Evolutionary conservation across 352 stramenopile species (phyloP).

Genomic region (Phytophthora ohioensis): DNA sequence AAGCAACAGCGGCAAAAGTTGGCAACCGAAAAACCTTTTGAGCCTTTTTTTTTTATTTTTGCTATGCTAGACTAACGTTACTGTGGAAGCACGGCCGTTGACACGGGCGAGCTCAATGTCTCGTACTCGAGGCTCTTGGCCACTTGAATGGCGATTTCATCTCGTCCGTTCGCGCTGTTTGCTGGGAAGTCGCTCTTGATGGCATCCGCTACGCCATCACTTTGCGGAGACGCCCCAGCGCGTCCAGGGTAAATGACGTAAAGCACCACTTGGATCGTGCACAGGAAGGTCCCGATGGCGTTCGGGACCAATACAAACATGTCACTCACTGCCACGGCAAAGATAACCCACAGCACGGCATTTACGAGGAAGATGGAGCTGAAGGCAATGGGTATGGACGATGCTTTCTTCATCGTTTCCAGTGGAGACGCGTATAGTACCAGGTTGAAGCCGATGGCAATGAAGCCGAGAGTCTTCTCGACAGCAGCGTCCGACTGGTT

Average conservation of each 20-base stretch:
- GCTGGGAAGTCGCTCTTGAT: conserved; percentile 1
- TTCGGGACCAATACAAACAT: conserved; percentile 52
- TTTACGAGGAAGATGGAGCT: conserved; percentile 47
- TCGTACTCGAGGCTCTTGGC: conserved; percentile 25
- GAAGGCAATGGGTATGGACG: conserved; percentile 57
- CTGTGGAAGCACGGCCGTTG: background rate
- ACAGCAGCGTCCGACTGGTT: conserved; percentile 38
- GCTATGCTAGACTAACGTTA: background rate
- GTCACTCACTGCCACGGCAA: conserved; percentile 45
- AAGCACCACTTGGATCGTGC: conserved; percentile 49
- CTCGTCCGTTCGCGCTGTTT: background rate
- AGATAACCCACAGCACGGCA: conserved; percentile 58
- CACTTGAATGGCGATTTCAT: conserved; percentile 4
- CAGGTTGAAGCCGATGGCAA: conserved; percentile 52
- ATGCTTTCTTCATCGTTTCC: conserved; percentile 49
- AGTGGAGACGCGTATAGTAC: conserved; percentile 58
- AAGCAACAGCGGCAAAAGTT: conserved; percentile 5
- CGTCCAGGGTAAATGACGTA: conserved; percentile 50
- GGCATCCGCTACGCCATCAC: background rate
- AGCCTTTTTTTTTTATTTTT: background rate
- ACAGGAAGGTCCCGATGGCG: conserved; percentile 41
- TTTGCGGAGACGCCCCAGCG: background rate
- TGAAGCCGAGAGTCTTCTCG: conserved; percentile 44
- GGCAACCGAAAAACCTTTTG: too few relatives aligned
- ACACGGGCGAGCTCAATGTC: conserved; percentile 13